These are phyloP conservation scores for Aegilops sharonensis DNA, from an alignment of 176 grass and related monocot genomes.

Conservation along the genomic window DNA sequence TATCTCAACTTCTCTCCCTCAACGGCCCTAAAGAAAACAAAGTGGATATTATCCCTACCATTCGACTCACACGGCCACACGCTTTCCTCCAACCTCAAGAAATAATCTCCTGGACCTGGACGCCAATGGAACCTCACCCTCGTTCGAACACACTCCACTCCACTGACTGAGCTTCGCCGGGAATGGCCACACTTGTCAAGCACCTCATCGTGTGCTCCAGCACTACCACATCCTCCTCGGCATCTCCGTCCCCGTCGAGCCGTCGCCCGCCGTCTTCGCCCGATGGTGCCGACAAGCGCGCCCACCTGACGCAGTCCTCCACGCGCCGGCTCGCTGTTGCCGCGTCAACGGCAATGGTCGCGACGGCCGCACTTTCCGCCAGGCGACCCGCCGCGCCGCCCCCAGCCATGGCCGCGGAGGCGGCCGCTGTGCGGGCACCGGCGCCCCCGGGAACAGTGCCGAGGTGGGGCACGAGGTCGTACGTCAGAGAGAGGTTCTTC, in stretches of 20 bases:
- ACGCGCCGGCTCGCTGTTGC: slow-evolving; percentile 40
- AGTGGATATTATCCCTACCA: slow-evolving; percentile 36
- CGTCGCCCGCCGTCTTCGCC: background rate
- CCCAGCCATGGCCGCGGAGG: slow-evolving; percentile 41
- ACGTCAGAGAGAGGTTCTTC: slow-evolving; percentile 79
- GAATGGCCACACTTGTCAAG: slow-evolving; percentile 78
- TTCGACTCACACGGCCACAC: background rate
- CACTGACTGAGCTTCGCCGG: background rate
- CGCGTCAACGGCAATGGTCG: slow-evolving; percentile 38
- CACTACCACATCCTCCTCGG: slow-evolving; percentile 15
- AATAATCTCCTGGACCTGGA: slow-evolving; percentile 19
- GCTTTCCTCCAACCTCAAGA: slow-evolving; percentile 36
- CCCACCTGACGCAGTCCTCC: background rate
- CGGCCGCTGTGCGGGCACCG: slow-evolving; percentile 17
- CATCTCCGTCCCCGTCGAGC: background rate
- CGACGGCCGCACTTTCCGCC: slow-evolving; percentile 35
- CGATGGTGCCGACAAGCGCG: background rate
- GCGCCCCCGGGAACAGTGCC: slow-evolving; percentile 35
- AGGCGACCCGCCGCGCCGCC: slow-evolving; percentile 31
- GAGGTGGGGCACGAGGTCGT: slow-evolving; percentile 82
- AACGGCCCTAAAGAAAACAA: slow-evolving; percentile 14
- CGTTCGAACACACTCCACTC: background rate
- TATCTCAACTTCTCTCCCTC: background rate
- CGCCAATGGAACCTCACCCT: background rate
- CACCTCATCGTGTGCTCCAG: slow-evolving; percentile 72